A percentile compares a stretch with the other conserved stretches of the same genome.
Conservation (phyloP, 495 filamentous ascomycete species). For the Niebla homalea region DNA sequence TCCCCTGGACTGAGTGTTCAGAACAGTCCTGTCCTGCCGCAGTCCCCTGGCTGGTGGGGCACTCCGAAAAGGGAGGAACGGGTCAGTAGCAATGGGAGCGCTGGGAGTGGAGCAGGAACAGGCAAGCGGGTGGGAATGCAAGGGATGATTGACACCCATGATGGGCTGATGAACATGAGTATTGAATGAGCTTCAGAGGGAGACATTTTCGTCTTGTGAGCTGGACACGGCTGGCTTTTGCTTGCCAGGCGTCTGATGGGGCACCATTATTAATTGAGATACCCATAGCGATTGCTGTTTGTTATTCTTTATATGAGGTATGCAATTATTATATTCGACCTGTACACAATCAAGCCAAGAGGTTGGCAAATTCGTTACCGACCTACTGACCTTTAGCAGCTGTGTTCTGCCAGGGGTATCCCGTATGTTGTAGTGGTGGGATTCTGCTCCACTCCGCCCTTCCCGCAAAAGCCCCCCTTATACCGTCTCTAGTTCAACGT, state of each 20-base stretch:
- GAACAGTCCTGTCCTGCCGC: conserved; percentile 71
- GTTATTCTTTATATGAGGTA: too few relatives aligned
- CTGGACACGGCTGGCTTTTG: conserved; percentile 63
- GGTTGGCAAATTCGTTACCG: too few relatives aligned
- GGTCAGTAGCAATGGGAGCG: conserved; percentile 31
- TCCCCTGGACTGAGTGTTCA: conserved; percentile 85
- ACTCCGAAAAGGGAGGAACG: conserved; percentile 46
- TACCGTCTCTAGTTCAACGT: too few relatives aligned
- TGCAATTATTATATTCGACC: too few relatives aligned
- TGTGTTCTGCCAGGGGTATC: too few relatives aligned
- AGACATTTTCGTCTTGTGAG: neutral
- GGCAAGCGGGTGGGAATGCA: conserved; percentile 73
- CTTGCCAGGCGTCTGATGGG: conserved; percentile 22
- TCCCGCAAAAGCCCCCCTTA: too few relatives aligned
- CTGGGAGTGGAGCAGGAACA: conserved; percentile 23
- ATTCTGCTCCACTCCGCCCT: too few relatives aligned
- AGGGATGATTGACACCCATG: conserved; percentile 90
- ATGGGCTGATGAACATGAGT: conserved; percentile 95
- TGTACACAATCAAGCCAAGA: too few relatives aligned
- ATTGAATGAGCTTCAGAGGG: conserved; percentile 45
- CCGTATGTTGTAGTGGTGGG: too few relatives aligned
- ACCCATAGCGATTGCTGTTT: too few relatives aligned
- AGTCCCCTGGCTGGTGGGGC: conserved; percentile 71
- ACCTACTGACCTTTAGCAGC: too few relatives aligned
- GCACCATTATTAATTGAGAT: too few relatives aligned